These are phyloP conservation scores for Pilobolus umbonatus DNA, from an alignment of 192 early-diverging fungal genomes.

Conservation along the genomic window DNA sequence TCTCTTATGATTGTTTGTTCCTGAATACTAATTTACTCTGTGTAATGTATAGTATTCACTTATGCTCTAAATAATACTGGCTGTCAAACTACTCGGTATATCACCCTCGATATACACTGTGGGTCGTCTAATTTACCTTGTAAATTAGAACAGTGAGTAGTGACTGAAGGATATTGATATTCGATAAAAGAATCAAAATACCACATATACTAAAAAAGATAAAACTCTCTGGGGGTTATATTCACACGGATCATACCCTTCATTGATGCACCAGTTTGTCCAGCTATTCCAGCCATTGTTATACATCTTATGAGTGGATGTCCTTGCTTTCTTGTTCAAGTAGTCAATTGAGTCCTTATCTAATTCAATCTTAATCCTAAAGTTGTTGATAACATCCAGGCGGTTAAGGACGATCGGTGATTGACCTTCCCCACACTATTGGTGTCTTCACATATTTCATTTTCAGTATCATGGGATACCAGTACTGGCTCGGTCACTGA, in stretches of 20 bases:
- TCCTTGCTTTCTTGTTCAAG: neutral
- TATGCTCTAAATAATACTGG: too few relatives aligned
- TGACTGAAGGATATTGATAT: neutral
- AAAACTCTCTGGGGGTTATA: neutral
- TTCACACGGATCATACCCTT: neutral
- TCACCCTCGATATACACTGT: too few relatives aligned
- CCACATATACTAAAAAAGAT: neutral
- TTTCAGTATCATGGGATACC: neutral
- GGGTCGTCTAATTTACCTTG: too few relatives aligned
- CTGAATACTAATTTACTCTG: too few relatives aligned
- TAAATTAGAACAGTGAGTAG: too few relatives aligned
- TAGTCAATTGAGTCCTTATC: neutral
- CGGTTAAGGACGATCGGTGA: conserved; percentile 1
- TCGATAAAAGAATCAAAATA: neutral
- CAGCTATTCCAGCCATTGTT: neutral
- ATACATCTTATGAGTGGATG: neutral
- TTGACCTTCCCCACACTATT: conserved; percentile 3
- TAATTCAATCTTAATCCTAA: neutral
- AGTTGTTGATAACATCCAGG: conserved; percentile 8
- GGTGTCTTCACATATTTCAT: neutral
- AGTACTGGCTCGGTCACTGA: neutral
- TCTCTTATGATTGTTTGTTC: too few relatives aligned
- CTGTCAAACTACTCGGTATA: too few relatives aligned
- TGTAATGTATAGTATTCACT: too few relatives aligned
- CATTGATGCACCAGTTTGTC: neutral